Base-by-base conservation (phyloP, 768 basidiomycete species). In the Lepiota venenata region DNA sequence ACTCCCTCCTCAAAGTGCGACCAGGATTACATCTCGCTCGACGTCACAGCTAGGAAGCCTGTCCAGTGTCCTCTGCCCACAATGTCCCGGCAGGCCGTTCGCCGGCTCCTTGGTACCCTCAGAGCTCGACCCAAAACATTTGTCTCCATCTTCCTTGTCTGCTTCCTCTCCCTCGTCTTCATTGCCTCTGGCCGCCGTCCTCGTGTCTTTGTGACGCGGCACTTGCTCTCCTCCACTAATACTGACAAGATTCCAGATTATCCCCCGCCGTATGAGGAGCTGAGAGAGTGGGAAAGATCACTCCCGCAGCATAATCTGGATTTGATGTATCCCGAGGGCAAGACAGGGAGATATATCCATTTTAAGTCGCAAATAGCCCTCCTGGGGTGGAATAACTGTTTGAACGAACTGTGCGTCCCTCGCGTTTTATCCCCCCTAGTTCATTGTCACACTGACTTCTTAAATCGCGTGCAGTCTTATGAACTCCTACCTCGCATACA, bases 301-400 rank as follows among this genome's bases (percentile, higher is more conserved):
- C 68, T 81, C 9, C 81, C 80, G 1, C 80, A 81, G 57, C 81
- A 82, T 56, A 67, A 79, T 48, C 61, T 75, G n/a, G 64, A 72
- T 45, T 61, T 81, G 27, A 75, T 77, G 1, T 75, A 67, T 47
- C 81, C 81, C 0, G 78, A 81, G 56, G 81, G 81, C 0, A 64
- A 62, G 47, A 64, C 61, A 18, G 79, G 79, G 11, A 66, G 78
- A 21, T 82, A 79, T 55, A 72, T 80, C 47, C 70, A 73, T 37
- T 81, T 82, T 56, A 66, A 70, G 3, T 74, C 71, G 47, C 72
- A 76, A 50, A 63, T 72, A 15, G 64, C 71, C 45, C 55, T 60
- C 22, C 56, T 78, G 21, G 79, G 79, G 2, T 80, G 78, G 77
- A 81, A 81, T 60, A 81, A 81, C 59, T 72, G 72, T 47, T 61